Percentiles rank a stretch among this genome's conserved stretches.
Evolutionary conservation across 495 filamentous ascomycete genomes (phyloP).

Genomic region (Podospora bellae-mahoneyi): DNA sequence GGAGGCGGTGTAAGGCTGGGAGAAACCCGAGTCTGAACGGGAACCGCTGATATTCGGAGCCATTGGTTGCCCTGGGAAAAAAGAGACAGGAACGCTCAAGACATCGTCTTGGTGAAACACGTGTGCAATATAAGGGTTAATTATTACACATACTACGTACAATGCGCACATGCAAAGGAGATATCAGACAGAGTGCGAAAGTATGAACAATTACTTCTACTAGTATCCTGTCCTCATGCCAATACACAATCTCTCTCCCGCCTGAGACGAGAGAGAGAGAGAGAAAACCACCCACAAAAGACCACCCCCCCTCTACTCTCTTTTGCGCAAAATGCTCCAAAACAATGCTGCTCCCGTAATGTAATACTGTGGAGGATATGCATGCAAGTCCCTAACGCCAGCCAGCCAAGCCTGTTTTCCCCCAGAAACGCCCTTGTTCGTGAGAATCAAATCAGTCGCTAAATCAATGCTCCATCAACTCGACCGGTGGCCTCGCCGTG

Average conservation of each 20-base stretch:
- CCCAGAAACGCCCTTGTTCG: background rate
- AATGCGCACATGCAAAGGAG: background rate
- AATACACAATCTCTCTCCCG: background rate
- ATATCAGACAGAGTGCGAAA: background rate
- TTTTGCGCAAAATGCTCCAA: background rate
- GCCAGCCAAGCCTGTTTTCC: background rate
- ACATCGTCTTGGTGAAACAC: background rate
- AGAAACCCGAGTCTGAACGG: background rate
- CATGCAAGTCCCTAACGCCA: background rate
- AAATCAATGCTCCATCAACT: conserved; percentile 66
- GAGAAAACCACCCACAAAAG: background rate
- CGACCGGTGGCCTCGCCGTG: conserved; percentile 82
- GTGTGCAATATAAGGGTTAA: background rate
- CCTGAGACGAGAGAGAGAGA: background rate
- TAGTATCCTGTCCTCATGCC: background rate
- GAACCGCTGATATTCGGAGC: background rate
- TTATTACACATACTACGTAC: background rate
- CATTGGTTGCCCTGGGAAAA: background rate
- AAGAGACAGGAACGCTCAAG: background rate
- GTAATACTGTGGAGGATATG: conserved; percentile 3
- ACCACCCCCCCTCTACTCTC: background rate
- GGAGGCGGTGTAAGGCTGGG: background rate
- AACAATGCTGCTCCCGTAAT: background rate
- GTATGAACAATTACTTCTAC: background rate
- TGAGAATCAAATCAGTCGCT: background rate